Percentiles rank a stretch among this genome's conserved stretches.
These are phyloP conservation scores for Colletotrichum sojae DNA, from an alignment of 2,329 filamentous ascomycete genomes.

Conservation along the genomic window DNA sequence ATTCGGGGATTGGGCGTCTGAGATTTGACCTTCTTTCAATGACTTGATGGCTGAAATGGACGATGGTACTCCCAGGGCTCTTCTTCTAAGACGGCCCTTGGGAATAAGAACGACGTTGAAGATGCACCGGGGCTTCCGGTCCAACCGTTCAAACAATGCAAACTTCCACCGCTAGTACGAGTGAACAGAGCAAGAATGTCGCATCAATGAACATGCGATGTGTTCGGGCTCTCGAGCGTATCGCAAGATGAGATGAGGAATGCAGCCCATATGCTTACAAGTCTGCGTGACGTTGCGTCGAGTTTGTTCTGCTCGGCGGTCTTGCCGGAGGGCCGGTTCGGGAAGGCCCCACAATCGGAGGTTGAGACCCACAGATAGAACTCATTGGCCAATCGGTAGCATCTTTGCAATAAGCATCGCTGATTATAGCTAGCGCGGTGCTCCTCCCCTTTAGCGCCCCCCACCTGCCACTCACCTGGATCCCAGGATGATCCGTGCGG, in stretches of 20 bases:
- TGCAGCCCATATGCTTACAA: conserved; percentile 1
- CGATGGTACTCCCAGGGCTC: too few species aligned
- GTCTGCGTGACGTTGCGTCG: conserved; percentile 32
- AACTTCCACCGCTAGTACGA: background rate
- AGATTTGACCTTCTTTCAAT: too few species aligned
- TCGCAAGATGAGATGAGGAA: conserved; percentile 19
- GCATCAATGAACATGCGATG: background rate
- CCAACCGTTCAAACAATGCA: too few species aligned
- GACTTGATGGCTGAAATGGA: too few species aligned
- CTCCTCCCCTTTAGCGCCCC: conserved; percentile 24
- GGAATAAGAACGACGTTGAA: background rate
- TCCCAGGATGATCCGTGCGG: conserved; percentile 14
- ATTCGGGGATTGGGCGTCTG: too few species aligned
- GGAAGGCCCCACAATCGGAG: conserved; percentile 7
- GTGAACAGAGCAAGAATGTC: background rate
- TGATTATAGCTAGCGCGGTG: background rate
- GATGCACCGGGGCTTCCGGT: conserved; percentile 23
- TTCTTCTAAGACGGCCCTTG: background rate
- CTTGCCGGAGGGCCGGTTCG: conserved; percentile 10
- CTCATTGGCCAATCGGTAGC: conserved; percentile 34
- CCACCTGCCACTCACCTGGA: background rate
- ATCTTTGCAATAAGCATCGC: background rate
- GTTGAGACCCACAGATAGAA: background rate
- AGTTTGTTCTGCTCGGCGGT: conserved; percentile 9
- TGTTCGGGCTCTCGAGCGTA: conserved; percentile 10